These are phyloP conservation scores for Corchorus capsularis DNA, from an alignment of 345 rosid species.

Conservation along the genomic window DNA sequence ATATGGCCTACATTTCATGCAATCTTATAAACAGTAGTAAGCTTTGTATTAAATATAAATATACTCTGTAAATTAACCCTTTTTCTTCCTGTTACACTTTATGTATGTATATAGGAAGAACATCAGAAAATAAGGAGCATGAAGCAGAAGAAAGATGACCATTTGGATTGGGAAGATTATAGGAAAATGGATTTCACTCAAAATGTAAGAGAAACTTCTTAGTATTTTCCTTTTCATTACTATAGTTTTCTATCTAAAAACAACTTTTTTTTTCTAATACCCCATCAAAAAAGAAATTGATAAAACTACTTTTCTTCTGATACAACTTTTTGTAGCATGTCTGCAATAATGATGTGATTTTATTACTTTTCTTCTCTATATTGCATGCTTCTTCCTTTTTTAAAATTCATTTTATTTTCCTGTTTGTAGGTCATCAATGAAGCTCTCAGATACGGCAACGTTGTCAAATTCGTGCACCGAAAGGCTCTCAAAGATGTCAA, in stretches of 20 bases:
- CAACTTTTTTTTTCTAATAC: neutral
- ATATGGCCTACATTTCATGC: neutral
- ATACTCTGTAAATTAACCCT: neutral
- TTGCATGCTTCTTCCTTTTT: neutral
- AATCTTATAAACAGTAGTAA: neutral
- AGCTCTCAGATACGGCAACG: slow-evolving; percentile 53
- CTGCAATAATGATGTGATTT: slow-evolving; percentile 14
- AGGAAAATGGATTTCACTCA: slow-evolving; percentile 53
- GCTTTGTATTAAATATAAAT: neutral
- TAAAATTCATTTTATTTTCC: neutral
- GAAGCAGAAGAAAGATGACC: slow-evolving; percentile 42
- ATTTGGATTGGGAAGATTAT: slow-evolving; percentile 57
- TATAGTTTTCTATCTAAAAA: neutral
- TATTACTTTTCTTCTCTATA: slow-evolving; percentile 1
- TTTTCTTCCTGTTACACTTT: neutral
- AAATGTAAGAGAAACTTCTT: slow-evolving; percentile 30
- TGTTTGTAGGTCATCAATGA: slow-evolving; percentile 55
- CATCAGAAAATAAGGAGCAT: slow-evolving; percentile 41
- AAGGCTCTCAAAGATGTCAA: slow-evolving; percentile 61
- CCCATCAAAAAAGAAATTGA: neutral
- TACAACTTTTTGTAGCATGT: neutral
- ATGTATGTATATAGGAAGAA: slow-evolving; percentile 31
- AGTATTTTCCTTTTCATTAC: neutral
- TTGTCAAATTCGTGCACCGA: slow-evolving; percentile 65
- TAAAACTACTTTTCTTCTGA: neutral